These are phyloP conservation scores for Mortierella sp. DNA, from an alignment of 371 early-diverging fungal species.

Conservation along the genomic window DNA sequence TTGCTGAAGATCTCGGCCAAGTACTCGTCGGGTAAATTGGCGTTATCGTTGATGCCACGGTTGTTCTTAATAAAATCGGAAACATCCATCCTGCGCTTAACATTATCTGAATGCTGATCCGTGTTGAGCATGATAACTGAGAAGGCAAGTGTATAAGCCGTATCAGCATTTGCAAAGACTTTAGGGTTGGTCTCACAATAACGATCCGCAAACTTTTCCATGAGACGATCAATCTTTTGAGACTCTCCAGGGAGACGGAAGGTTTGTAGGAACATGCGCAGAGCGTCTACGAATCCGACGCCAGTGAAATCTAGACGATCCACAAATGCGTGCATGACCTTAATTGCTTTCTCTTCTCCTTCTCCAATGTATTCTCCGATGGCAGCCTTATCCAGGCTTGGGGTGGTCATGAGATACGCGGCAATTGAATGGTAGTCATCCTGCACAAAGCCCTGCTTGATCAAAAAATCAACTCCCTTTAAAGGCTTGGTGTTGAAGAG, in stretches of 20 bases:
- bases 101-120: conserved; percentile 91
- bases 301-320: conserved; percentile 77
- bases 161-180: conserved; percentile 71
- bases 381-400: conserved; percentile 73
- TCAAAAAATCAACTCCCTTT: conserved; percentile 76
- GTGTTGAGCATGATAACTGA: conserved; percentile 90
- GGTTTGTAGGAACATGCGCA: conserved; percentile 77
- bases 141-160: conserved; percentile 83
- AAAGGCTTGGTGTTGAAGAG: conserved; percentile 80
- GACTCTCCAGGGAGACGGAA: conserved; percentile 89
- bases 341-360: conserved; percentile 77
- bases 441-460: conserved; percentile 68
- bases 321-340: conserved; percentile 83
- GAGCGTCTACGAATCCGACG: conserved; percentile 74
- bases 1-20: conserved; percentile 75
- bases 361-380: conserved; percentile 89
- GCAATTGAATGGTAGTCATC: conserved; percentile 73
- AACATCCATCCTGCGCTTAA: conserved; percentile 93
- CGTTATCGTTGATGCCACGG: conserved; percentile 80
- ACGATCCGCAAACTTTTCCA: conserved; percentile 85
- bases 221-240: conserved; percentile 88
- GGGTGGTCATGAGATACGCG: conserved; percentile 67
- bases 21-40: conserved; percentile 69
- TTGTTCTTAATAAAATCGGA: conserved; percentile 95
- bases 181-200: conserved; percentile 77